Base-by-base conservation (phyloP, 805 yeast genomes). In the Ogataea degrootiae region DNA sequence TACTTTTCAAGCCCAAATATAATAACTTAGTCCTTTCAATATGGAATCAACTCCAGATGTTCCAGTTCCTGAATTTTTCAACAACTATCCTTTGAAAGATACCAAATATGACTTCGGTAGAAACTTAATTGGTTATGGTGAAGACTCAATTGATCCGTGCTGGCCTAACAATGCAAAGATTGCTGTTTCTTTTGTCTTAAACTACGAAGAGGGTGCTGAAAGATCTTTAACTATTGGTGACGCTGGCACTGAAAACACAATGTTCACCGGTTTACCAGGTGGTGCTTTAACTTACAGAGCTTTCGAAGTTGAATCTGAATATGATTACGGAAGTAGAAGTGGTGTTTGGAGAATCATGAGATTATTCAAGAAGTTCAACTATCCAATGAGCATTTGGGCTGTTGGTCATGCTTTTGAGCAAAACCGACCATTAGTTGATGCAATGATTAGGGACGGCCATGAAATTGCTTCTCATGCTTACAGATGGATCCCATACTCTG, bases 351-450 rank as follows among this genome's bases (percentile, higher is more conserved):
- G 58, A 44, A 47, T 69, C n/a, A 51, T 69, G 29, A 54, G 66
- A 35, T 50, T 66, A 19, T 65, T 69, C 54, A 62, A 61, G 48
- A 59, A 64, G 43, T 62, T 60, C 44, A 52, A 52, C 34, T 59
- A 57, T 47, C 63, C 62, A 42, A 59, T 69, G 53, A 69, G 73
- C 8, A 59, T 67, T 6, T 68, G 63, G 48, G 74, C 68, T 26
- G 73, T 70, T 44, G 74, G 71, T 11, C 68, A 67, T 42, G 73
- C 73, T n/a, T 58, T 69, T 31, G 66, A 61, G 43, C 55, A 56
- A 44, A 60, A 66, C 41, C 65, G 64, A 7, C 65, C 55, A 15
- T 67, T 66, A 9, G 71, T 64, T 19, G 59, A 60, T 34, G 72
- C 70, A 1, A 59, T 67, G 45, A 64, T 61, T 33, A 61, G 67